Evolutionary conservation across 306 rosid genomes (phyloP), one percentile per base, ranked within the genome.

Genomic region (Lagenaria siceraria): DNA sequence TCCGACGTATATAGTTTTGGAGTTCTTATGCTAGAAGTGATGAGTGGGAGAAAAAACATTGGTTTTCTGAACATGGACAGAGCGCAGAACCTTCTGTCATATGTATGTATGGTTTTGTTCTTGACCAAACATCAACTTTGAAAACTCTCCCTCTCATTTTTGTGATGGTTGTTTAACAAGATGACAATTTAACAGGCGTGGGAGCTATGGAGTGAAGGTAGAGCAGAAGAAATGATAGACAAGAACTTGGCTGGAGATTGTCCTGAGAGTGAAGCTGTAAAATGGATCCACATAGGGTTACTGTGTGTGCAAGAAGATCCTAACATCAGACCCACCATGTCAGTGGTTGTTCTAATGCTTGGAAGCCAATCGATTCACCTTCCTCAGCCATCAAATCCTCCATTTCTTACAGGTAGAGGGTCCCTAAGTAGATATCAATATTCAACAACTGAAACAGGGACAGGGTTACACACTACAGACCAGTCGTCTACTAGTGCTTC

Each of bases 221-320:
- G 43, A 11, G 36, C 10, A 19, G 54, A 46, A 33, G 83, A 82
- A 6, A 38, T 82, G 58, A 4, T 82, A 53, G 83, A 82, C 42
- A 61, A 78, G 7, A 55, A 22, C 49, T 17, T 85, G 24, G 52
- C 53, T 55, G 80, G 19, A 54, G 79, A 63, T 10, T 78, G 58
- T 33, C 49, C 70, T 2, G 60, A 17, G 71, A 71, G 62, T 17
- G 88, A 85, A 74, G 88, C 81, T 22, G 71, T 48, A 3, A 68
- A 84, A 80, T 82, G 88, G 46, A 70, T 85, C 25, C 80, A 80
- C 19, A 80, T 85, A 36, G 84, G 68, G 8, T 75, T 84, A 31
- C 21, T 84, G 27, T 79, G 87, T 55, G 83, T 84, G 6, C 80
- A 81, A 35, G 85, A 84, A 56, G 75, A 84, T 72, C 75, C 81